These are phyloP conservation scores for Russula virescens DNA, from an alignment of 768 basidiomycete genomes.

Conservation along the genomic window DNA sequence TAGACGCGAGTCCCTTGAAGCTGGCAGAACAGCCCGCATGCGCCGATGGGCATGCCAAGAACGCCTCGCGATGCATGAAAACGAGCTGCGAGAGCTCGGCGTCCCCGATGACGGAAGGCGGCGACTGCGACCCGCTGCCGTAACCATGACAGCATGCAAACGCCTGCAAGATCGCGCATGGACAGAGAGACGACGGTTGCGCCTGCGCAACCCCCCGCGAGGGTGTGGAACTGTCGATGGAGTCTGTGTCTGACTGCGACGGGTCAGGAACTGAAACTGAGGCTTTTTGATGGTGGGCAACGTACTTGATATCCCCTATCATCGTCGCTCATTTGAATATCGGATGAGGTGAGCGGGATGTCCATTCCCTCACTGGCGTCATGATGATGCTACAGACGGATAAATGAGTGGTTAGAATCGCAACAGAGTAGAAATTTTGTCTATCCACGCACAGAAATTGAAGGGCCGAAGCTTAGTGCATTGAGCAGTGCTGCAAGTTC, in stretches of 20 bases:
- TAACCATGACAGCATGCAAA: slow-evolving; percentile 6
- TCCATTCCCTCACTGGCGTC: background rate
- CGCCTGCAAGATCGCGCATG: slow-evolving; percentile 15
- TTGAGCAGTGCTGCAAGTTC: slow-evolving; percentile 22
- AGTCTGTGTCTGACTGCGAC: slow-evolving; percentile 10
- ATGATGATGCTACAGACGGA: background rate
- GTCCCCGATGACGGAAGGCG: background rate
- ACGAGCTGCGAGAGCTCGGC: slow-evolving; percentile 16
- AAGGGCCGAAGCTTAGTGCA: slow-evolving; percentile 10
- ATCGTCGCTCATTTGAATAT: slow-evolving; percentile 7
- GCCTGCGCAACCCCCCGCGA: background rate
- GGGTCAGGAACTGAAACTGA: no score
- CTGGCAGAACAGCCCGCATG: slow-evolving; percentile 16
- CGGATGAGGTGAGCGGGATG: background rate
- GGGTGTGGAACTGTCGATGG: slow-evolving; percentile 3
- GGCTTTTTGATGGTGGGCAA: background rate
- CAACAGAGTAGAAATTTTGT: no score
- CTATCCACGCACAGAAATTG: background rate
- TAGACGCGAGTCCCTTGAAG: slow-evolving; percentile 9
- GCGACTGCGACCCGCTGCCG: background rate
- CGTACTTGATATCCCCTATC: slow-evolving; percentile 18
- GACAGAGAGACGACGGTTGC: background rate
- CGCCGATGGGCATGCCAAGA: slow-evolving; percentile 13
- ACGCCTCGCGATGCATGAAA: slow-evolving; percentile 18
- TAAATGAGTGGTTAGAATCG: no score